phyloP scores from a whole-genome alignment of 106 monocot species.

The Alisma plantagoaquatica region DNA sequence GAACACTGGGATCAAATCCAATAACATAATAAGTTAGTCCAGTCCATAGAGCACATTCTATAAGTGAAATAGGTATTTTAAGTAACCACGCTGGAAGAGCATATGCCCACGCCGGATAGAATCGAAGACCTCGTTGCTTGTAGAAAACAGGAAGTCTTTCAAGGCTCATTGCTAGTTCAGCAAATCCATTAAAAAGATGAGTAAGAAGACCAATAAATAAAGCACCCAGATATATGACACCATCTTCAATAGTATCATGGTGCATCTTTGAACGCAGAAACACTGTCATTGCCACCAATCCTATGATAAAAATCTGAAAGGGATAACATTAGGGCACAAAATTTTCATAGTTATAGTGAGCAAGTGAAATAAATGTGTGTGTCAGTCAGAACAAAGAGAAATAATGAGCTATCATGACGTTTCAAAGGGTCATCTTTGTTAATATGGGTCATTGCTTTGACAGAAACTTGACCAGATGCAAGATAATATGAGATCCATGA shows the following conservation, averaged over 20 bases:
- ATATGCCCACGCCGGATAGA: constrained; percentile 52
- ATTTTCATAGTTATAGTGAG: too few species aligned
- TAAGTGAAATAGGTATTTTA: constrained; percentile 34
- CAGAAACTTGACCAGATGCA: too few species aligned
- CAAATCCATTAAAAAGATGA: constrained; percentile 39
- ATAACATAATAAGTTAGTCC: constrained; percentile 40
- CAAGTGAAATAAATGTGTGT: too few species aligned
- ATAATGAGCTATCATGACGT: too few species aligned
- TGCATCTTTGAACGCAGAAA: constrained; percentile 35
- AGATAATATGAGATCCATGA: too few species aligned
- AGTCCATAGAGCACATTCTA: constrained; percentile 42
- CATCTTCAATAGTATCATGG: constrained; percentile 20
- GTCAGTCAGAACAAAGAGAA: too few species aligned
- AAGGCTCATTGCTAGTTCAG: constrained; percentile 42
- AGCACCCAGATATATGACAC: constrained; percentile 32
- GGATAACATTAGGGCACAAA: too few species aligned
- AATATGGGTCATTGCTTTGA: too few species aligned
- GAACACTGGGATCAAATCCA: constrained; percentile 38
- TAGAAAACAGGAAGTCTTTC: constrained; percentile 45
- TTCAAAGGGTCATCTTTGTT: too few species aligned
- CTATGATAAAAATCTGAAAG: constrained; percentile 24
- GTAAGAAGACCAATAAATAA: constrained; percentile 21
- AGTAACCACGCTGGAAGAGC: constrained; percentile 44
- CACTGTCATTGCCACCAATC: constrained; percentile 29
- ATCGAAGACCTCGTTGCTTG: constrained; percentile 46